A percentile compares a stretch with the other conserved stretches of the same genome.
These are phyloP conservation scores for Fragilariopsis cylindrus DNA, from an alignment of 108 stramenopile species.

Conservation along the genomic window DNA sequence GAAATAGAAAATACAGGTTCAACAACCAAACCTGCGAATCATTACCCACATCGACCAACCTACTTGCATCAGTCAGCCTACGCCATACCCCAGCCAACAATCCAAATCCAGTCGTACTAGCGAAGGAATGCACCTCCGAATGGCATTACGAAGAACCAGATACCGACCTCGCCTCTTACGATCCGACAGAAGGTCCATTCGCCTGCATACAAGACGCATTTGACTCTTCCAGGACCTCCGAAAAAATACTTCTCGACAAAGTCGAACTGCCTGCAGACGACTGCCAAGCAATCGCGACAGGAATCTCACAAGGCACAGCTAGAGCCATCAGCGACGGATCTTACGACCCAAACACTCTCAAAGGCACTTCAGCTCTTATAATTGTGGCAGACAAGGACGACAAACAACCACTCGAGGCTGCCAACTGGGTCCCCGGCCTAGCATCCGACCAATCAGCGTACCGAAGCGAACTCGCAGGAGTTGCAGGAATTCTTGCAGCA, in stretches of 20 bases:
- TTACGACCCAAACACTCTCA: not conserved
- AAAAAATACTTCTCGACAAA: not conserved
- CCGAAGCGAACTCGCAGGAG: constrained; percentile 8
- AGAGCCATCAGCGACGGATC: constrained; percentile 1
- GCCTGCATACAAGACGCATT: no score
- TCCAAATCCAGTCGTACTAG: no score
- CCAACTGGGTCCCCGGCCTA: not conserved
- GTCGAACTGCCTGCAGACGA: not conserved
- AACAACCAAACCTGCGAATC: no score
- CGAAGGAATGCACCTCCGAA: no score
- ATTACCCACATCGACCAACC: no score
- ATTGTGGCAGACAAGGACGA: not conserved
- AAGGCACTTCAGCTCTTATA: constrained; percentile 6
- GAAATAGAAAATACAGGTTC: no score
- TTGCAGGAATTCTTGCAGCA: not conserved
- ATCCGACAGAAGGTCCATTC: no score
- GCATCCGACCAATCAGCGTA: not conserved
- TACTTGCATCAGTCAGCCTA: no score
- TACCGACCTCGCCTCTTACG: no score
- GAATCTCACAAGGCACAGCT: not conserved
- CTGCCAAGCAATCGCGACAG: not conserved
- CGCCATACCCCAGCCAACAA: no score
- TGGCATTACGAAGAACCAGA: no score
- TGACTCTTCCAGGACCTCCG: no score
- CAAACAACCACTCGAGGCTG: not conserved